Base-by-base conservation (phyloP, 2,329 filamentous ascomycete species). In the Hypoxylon sp. region DNA sequence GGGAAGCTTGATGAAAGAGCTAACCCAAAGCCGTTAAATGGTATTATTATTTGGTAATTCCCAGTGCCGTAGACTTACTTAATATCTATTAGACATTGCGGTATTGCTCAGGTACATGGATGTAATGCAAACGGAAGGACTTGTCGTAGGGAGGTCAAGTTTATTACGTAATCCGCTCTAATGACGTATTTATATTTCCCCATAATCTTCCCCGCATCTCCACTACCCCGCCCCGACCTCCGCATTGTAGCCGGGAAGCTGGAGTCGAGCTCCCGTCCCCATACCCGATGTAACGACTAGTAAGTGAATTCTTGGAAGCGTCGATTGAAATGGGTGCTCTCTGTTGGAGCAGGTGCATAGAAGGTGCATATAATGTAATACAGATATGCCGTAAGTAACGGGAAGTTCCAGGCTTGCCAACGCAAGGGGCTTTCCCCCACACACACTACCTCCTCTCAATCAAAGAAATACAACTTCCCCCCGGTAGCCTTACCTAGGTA, bases 151-250 rank as follows among this genome's bases (percentile, higher is more conserved):
- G 21, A 21, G 8, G 7, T 43, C 29, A 0, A 21, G 4, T 21
- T 43, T 16, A 19, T 45, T 45, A 45, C 27, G 5, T 32, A 32
- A 45, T 54, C 12, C n/a, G 8, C 41, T 43, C 7, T 9, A 7
- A 16, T 30, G 23, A 21, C 39, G 51, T 27, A 25, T 14, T 43
- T 5, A 5, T 53, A 11, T 53, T 34, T 23, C 21, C 32, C 12
- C 21, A 27, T 27, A 29, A 25, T 23, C 32, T 41, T 23, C 45
- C 16, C 32, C 34, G n/a, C 32, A 3, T 58, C 53, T 29, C 53
- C 53, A n/a, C 41, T 45, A 34, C 52, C 60, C 60, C 60, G 47
- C 60, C 23, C 23, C 23, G 12, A 57, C 41, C 60, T 62, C 59
- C 59, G 51, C 46, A 62, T 45, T 25, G 29, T 59, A 25, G 47